Percentiles rank a stretch among this genome's conserved stretches.
These are phyloP conservation scores for Zalaria obscura DNA, from an alignment of 2,329 filamentous ascomycete species.

Conservation along the genomic window DNA sequence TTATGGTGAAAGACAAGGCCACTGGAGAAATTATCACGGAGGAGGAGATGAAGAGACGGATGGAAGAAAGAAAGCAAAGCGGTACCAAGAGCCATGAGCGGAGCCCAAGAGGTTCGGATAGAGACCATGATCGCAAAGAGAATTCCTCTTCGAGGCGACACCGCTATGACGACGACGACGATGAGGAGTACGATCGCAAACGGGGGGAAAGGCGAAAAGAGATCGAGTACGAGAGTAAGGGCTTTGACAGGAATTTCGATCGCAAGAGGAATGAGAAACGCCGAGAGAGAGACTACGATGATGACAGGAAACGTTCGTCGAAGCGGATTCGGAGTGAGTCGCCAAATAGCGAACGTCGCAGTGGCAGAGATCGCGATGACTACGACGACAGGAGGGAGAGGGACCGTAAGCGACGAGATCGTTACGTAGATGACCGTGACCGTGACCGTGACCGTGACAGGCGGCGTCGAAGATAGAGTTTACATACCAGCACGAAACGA, in stretches of 20 bases:
- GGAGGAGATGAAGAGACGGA: slow-evolving; percentile 38
- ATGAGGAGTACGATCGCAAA: slow-evolving; percentile 1
- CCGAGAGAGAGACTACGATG: slow-evolving; percentile 2
- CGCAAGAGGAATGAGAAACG: slow-evolving; percentile 1
- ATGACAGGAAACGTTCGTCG: background rate
- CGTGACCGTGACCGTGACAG: background rate
- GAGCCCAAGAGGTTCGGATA: slow-evolving; percentile 1
- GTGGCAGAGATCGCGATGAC: slow-evolving; percentile 1
- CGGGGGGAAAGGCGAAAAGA: slow-evolving; percentile 1
- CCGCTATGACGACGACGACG: background rate
- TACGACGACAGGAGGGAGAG: slow-evolving; percentile 2
- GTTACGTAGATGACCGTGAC: background rate
- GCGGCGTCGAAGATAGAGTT: background rate
- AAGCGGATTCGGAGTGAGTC: background rate
- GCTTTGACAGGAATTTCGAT: background rate
- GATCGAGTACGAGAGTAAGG: background rate
- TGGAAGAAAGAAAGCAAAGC: slow-evolving; percentile 4
- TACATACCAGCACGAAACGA: background rate
- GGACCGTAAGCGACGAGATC: background rate
- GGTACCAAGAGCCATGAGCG: background rate
- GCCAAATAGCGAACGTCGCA: background rate
- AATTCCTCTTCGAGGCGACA: background rate
- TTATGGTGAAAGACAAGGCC: slow-evolving; percentile 45
- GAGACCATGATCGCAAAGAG: background rate
- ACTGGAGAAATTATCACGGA: slow-evolving; percentile 50